These are phyloP conservation scores for Aureobasidium subglaciale DNA, from an alignment of 2,329 filamentous ascomycete genomes.

Conservation along the genomic window DNA sequence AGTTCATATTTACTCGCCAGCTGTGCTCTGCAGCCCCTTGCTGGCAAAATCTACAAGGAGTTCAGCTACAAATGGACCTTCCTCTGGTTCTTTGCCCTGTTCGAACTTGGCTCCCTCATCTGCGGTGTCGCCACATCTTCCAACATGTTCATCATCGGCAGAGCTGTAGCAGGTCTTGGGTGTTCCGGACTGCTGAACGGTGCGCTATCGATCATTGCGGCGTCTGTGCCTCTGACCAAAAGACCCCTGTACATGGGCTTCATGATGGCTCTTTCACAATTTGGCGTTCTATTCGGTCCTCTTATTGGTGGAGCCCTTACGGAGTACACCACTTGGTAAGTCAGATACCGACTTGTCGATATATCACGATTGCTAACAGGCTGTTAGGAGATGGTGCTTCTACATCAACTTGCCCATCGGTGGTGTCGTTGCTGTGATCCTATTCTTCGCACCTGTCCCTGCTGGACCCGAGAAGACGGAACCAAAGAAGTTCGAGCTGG, in stretches of 20 bases:
- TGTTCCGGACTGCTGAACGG: slow-evolving; percentile 41
- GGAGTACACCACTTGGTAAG: slow-evolving; percentile 42
- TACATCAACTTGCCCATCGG: slow-evolving; percentile 34
- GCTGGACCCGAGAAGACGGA: slow-evolving; percentile 18
- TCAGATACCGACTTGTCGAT: too few relatives aligned
- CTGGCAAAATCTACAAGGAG: slow-evolving; percentile 53
- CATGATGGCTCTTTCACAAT: slow-evolving; percentile 32
- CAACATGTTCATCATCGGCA: slow-evolving; percentile 48
- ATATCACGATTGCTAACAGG: not conserved
- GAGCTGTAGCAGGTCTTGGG: slow-evolving; percentile 49
- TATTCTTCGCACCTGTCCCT: slow-evolving; percentile 31
- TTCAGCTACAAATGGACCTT: slow-evolving; percentile 43
- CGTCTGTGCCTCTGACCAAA: slow-evolving; percentile 38
- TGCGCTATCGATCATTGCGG: slow-evolving; percentile 43
- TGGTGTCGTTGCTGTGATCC: slow-evolving; percentile 28
- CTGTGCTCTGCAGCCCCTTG: slow-evolving; percentile 37
- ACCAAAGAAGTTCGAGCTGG: slow-evolving; percentile 36
- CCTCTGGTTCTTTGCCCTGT: slow-evolving; percentile 41
- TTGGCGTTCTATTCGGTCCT: slow-evolving; percentile 35
- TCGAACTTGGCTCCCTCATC: slow-evolving; percentile 47
- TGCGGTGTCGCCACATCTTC: slow-evolving; percentile 45
- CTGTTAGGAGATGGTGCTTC: not conserved
- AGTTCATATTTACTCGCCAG: slow-evolving; percentile 39
- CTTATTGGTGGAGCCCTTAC: slow-evolving; percentile 32
- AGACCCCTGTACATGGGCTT: slow-evolving; percentile 38